These are phyloP conservation scores for Clarireedia paspali DNA, from an alignment of 2,329 filamentous ascomycete species.

Conservation along the genomic window DNA sequence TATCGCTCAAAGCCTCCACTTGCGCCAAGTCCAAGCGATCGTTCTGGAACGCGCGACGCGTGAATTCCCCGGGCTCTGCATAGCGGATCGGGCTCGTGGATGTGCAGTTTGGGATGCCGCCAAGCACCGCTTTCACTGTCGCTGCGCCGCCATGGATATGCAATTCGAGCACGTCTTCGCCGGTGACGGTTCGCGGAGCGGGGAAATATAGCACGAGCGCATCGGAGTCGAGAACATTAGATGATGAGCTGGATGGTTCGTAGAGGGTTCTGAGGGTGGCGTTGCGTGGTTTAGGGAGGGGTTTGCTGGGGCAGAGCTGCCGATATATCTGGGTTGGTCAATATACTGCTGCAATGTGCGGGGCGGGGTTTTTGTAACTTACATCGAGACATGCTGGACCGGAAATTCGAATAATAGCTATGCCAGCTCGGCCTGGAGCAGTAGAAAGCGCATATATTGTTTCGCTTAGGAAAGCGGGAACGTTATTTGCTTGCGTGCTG, in stretches of 20 bases:
- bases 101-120: slow-evolving; percentile 58
- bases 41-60: slow-evolving; percentile 83
- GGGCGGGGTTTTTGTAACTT: slow-evolving; percentile 19
- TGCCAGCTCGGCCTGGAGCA: slow-evolving; percentile 75
- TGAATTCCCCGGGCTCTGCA: slow-evolving; percentile 94
- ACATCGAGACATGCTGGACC: slow-evolving; percentile 67
- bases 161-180: slow-evolving; percentile 85
- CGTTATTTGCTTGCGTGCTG: background rate
- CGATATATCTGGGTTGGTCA: slow-evolving; percentile 50
- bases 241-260: slow-evolving; percentile 39
- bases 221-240: slow-evolving; percentile 53
- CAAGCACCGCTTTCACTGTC: slow-evolving; percentile 77
- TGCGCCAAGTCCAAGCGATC: slow-evolving; percentile 79
- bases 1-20: slow-evolving; percentile 59
- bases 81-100: slow-evolving; percentile 54
- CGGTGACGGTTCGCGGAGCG: slow-evolving; percentile 73
- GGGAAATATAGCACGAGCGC: slow-evolving; percentile 70
- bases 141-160: slow-evolving; percentile 92
- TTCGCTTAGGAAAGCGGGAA: slow-evolving; percentile 4
- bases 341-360: slow-evolving; percentile 5
- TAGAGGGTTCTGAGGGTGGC: slow-evolving; percentile 71
- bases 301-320: slow-evolving; percentile 47
- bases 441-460: slow-evolving; percentile 94
- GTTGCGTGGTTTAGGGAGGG: slow-evolving; percentile 48
- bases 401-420: slow-evolving; percentile 83